Conservation (phyloP, 148 eudicot species). For the Polygonum maritimum region DNA sequence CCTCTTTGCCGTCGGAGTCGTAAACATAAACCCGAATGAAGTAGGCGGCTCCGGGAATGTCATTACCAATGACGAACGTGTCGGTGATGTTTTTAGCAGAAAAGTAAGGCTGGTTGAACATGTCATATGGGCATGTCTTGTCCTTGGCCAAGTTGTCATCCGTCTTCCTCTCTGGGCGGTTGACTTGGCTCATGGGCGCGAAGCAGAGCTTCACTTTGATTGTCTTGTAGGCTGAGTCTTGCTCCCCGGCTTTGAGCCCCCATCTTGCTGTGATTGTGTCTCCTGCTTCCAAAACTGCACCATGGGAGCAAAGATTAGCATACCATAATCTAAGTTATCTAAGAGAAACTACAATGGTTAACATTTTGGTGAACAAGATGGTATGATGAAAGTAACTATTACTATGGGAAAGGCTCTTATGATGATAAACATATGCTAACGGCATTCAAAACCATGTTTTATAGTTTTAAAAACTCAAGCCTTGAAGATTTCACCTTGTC, state of each 20-base stretch:
- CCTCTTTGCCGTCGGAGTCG: constrained; percentile 19
- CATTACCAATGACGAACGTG: constrained; percentile 31
- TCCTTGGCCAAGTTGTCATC: constrained; percentile 42
- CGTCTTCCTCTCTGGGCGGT: constrained; percentile 69
- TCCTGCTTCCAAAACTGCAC: constrained; percentile 14
- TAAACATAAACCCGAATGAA: constrained; percentile 53
- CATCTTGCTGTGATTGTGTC: constrained; percentile 31
- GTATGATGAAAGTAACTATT: no score
- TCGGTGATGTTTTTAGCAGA: constrained; percentile 21
- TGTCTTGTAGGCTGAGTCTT: constrained; percentile 35
- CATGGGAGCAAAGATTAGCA: neutral
- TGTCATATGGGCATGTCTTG: constrained; percentile 55
- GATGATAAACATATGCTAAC: no score
- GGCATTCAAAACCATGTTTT: no score
- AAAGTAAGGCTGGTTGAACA: constrained; percentile 29
- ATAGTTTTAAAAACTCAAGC: neutral
- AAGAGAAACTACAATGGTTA: no score
- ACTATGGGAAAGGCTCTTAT: no score
- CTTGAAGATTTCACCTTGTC: constrained; percentile 21
- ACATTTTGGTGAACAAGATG: no score
- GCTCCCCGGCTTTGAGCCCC: constrained; percentile 27
- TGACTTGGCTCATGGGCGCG: constrained; percentile 48
- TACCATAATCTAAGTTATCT: neutral
- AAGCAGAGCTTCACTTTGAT: constrained; percentile 58
- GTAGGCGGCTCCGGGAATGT: constrained; percentile 54